These are phyloP conservation scores for Mycena olivaceomarginata DNA, from an alignment of 768 basidiomycete genomes.

Conservation along the genomic window DNA sequence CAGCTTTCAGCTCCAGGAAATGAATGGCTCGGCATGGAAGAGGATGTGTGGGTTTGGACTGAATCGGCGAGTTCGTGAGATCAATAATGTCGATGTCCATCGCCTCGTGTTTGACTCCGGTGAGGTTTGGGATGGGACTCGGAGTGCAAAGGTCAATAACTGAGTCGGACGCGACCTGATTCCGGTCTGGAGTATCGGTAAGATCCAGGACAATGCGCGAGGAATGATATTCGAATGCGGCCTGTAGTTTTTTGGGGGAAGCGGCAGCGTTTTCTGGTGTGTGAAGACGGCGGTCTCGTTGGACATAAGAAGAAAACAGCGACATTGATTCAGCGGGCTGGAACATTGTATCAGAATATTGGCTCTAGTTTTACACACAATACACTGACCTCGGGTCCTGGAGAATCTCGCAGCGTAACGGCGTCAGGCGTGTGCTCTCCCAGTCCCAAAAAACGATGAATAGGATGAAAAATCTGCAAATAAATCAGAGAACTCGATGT, in stretches of 20 bases:
- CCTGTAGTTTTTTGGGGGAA: too few species aligned
- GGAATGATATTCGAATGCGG: background rate
- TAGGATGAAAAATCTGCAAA: slow-evolving; percentile 8
- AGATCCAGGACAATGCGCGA: slow-evolving; percentile 12
- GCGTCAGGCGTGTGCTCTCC: background rate
- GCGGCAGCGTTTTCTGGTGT: too few species aligned
- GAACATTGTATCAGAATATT: background rate
- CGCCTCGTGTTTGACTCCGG: background rate
- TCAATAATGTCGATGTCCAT: background rate
- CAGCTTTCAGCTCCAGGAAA: background rate
- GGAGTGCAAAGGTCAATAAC: slow-evolving; percentile 24
- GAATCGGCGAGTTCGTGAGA: slow-evolving; percentile 1
- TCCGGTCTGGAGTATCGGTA: background rate
- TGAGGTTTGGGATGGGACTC: background rate
- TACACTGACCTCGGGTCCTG: background rate
- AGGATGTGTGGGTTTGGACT: background rate
- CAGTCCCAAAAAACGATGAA: slow-evolving; percentile 9
- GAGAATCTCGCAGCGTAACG: too few species aligned
- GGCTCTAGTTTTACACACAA: background rate
- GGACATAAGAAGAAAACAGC: background rate
- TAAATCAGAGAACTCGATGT: background rate
- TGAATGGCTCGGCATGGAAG: background rate
- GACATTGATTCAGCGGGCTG: background rate
- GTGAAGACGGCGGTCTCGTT: background rate
- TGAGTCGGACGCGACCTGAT: background rate